Conservation (phyloP, 352 stramenopile genomes). For the Globisporangium yorkense region DNA sequence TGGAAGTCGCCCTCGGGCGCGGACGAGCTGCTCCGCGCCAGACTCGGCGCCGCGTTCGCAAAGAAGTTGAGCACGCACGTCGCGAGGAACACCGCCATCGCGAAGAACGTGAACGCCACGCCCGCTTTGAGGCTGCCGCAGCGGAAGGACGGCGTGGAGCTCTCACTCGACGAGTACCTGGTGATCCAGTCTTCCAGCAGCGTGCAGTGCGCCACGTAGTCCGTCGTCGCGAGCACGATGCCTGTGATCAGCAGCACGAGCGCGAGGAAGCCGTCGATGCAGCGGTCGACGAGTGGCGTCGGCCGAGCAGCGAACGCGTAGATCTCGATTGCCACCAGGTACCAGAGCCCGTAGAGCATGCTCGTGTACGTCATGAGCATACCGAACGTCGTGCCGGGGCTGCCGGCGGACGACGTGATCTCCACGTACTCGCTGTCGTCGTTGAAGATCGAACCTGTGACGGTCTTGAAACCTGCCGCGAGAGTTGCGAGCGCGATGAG, state of each 20-base stretch:
- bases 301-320: slow-evolving; percentile 25
- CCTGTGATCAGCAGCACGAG: slow-evolving; percentile 44
- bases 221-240: slow-evolving; percentile 46
- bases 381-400: slow-evolving; percentile 40
- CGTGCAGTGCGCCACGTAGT: slow-evolving; percentile 43
- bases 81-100: slow-evolving; percentile 24
- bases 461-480: slow-evolving; percentile 24
- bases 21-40: not conserved
- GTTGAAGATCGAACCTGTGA: not conserved
- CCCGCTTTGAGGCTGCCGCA: slow-evolving; percentile 47
- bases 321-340: slow-evolving; percentile 38
- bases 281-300: slow-evolving; percentile 20
- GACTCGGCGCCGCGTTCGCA: not conserved
- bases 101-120: slow-evolving; percentile 49
- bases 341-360: slow-evolving; percentile 55
- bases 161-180: not conserved
- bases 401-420: slow-evolving; percentile 19
- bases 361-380: slow-evolving; percentile 57
- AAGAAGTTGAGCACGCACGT: slow-evolving; percentile 31
- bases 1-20: slow-evolving; percentile 1
- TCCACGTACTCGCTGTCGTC: not conserved
- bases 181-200: slow-evolving; percentile 9
- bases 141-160: slow-evolving; percentile 8
- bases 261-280: slow-evolving; percentile 26
- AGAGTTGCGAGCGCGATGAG: slow-evolving; percentile 45